Percentiles rank a stretch among this genome's conserved stretches.
These are phyloP conservation scores for Psidium friedrichsthalianum DNA, from an alignment of 345 rosid genomes.

Conservation along the genomic window DNA sequence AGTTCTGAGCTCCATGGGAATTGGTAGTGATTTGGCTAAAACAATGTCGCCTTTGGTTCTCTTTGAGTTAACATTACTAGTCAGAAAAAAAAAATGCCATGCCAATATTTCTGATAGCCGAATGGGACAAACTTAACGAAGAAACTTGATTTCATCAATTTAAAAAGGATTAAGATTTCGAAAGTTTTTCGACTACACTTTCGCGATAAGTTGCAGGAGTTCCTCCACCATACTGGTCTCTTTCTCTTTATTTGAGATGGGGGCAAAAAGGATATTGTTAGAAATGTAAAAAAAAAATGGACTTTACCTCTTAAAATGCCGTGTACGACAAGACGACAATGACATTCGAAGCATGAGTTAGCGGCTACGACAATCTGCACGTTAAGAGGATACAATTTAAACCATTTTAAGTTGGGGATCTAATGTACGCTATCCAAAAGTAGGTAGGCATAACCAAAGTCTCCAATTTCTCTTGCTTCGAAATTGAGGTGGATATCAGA, in stretches of 20 bases:
- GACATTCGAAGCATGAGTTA: background rate
- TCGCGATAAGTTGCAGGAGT: background rate
- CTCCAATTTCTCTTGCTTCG: background rate
- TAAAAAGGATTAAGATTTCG: background rate
- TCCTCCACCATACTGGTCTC: background rate
- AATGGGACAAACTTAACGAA: background rate
- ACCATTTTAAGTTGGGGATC: background rate
- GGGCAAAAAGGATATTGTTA: background rate
- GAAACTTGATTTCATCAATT: background rate
- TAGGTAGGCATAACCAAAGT: background rate
- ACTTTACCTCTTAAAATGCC: background rate
- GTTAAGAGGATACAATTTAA: fast-evolving
- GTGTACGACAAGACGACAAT: background rate
- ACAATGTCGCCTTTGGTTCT: background rate
- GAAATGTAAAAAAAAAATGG: background rate
- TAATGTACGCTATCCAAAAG: background rate
- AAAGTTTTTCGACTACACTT: background rate
- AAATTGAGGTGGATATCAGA: background rate
- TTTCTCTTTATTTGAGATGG: background rate
- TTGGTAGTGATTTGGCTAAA: background rate
- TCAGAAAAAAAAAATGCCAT: background rate
- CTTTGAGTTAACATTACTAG: background rate
- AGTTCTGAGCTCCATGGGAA: background rate
- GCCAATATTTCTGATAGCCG: fast-evolving
- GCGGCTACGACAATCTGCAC: fast-evolving